These are phyloP conservation scores for Chlorencoelia australis DNA, from an alignment of 2,329 filamentous ascomycete genomes.

Conservation along the genomic window DNA sequence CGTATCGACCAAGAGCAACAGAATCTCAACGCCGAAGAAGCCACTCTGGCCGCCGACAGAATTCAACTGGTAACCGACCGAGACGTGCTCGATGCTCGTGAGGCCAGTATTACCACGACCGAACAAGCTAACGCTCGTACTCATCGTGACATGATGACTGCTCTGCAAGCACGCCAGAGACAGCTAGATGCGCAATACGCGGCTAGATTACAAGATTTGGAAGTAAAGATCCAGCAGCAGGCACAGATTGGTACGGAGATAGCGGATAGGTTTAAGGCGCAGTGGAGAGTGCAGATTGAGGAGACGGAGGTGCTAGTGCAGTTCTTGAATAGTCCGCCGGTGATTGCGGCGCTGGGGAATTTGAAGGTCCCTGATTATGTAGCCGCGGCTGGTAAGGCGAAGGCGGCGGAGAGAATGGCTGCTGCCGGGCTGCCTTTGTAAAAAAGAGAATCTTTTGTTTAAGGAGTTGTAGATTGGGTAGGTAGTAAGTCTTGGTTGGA, in stretches of 20 bases:
- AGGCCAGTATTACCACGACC: not conserved
- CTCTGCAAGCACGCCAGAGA: not conserved
- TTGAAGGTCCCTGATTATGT: not conserved
- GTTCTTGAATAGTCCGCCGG: slow-evolving; percentile 3
- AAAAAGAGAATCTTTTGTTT: too few relatives aligned
- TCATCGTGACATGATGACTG: not conserved
- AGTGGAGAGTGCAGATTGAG: slow-evolving; percentile 9
- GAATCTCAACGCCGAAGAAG: not conserved
- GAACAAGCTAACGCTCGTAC: not conserved
- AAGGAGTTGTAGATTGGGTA: too few relatives aligned
- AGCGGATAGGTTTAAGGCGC: slow-evolving; percentile 4
- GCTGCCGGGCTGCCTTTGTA: too few relatives aligned
- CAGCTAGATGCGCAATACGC: not conserved
- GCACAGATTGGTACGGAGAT: not conserved
- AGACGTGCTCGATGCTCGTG: not conserved
- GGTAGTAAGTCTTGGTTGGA: too few relatives aligned
- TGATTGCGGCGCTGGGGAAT: not conserved
- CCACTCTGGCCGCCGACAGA: too few relatives aligned
- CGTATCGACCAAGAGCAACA: not conserved
- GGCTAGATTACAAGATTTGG: not conserved
- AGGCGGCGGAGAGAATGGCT: too few relatives aligned
- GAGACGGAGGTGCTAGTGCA: slow-evolving; percentile 8
- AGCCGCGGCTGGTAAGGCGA: not conserved
- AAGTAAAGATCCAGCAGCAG: not conserved
- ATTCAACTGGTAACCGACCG: not conserved